Base-by-base conservation (phyloP, 129 eudicot species). In the Heracleum sosnowskyi region DNA sequence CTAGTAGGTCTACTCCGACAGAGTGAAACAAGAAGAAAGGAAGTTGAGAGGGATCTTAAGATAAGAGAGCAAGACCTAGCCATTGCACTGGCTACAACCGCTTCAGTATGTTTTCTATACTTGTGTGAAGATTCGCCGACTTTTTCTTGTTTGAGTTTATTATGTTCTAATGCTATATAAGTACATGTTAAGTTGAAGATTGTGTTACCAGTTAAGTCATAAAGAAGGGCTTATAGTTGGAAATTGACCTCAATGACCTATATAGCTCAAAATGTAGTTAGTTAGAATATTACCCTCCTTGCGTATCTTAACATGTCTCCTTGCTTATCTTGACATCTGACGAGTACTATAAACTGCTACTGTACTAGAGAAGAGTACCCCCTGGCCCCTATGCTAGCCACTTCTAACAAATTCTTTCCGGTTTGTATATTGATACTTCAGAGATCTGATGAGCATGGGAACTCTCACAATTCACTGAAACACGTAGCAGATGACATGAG, bases 1-100 rank as follows among this genome's bases (percentile, higher is more conserved):
- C 97, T 96, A 31, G 90, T 96, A 15, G 90, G 92, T 76, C 82
- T 96, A 57, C 77, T 96, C 68, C 83, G 96, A 69, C 99, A 96
- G 77, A 96, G 97, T 83, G 99, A 96, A 82, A 51, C 88, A 79
- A 86, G 99, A 71, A 86, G 97, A 84, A 96, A 92, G 81, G 99
- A 96, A 83, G 86, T 81, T 44, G 99, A 96, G 79, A 92, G 90
- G 85, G 99, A 92, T 85, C 92, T 96, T 4, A 92, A 88, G 83
- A 45, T 82, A 71, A 86, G 94, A 81, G 99, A 96, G 79, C 97
- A 94, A 74, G 88, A 87, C 71, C 79, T 57, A 83, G 84, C 91
- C 11, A 85, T 77, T 34, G 90, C 94, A 73, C 85, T 87, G 85
- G 84, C 93, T 39, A 78, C 95, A 77, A 81, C 99, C 60, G 86